These are phyloP conservation scores for Lunularia cruciata DNA, from an alignment of 225 moss, liverwort and hornwort species.

Conservation along the genomic window DNA sequence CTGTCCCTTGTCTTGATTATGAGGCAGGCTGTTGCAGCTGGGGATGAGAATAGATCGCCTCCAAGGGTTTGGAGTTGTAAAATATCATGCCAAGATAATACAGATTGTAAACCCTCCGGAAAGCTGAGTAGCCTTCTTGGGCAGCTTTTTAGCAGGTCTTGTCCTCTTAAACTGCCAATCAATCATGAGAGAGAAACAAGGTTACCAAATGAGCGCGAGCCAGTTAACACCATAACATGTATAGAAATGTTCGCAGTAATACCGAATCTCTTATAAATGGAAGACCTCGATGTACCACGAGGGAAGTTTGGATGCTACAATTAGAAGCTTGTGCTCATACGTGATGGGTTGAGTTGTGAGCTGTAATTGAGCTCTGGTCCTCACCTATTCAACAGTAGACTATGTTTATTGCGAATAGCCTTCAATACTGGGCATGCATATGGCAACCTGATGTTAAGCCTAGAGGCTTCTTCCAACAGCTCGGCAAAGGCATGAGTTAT, in stretches of 20 bases:
- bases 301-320: not conserved
- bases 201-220: not conserved
- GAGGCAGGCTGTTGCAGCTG: constrained; percentile 29
- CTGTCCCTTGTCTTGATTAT: constrained; percentile 3
- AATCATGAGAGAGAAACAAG: too few relatives aligned
- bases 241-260: not conserved
- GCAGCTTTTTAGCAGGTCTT: not conserved
- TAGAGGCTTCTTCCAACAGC: constrained; percentile 20
- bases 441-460: constrained; percentile 8
- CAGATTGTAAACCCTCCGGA: constrained; percentile 15
- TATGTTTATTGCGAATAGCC: not conserved
- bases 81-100: constrained; percentile 4
- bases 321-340: not conserved
- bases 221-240: not conserved
- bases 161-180: not conserved
- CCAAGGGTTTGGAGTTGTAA: constrained; percentile 11
- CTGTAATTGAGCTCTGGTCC: not conserved
- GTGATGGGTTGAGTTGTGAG: too few relatives aligned
- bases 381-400: constrained; percentile 16
- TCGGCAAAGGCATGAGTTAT: constrained; percentile 15
- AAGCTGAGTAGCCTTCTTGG: constrained; percentile 16
- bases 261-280: not conserved
- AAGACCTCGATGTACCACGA: not conserved
- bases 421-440: not conserved
- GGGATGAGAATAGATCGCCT: constrained; percentile 19